These are phyloP conservation scores for Rhazya stricta DNA, from an alignment of 257 asterid species.

Conservation along the genomic window DNA sequence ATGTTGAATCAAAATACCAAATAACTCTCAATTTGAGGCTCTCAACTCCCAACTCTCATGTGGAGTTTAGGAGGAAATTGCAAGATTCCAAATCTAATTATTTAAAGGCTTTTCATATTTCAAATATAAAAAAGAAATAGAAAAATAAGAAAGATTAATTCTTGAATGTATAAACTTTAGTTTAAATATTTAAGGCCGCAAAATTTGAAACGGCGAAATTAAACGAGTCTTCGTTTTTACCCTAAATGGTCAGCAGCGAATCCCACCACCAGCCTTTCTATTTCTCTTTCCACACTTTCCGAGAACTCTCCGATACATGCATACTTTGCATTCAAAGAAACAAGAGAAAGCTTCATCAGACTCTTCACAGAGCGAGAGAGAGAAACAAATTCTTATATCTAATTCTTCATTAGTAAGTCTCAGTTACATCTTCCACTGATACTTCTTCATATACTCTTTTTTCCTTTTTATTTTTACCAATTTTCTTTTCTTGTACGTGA, in stretches of 20 bases:
- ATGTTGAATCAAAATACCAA: too few species aligned
- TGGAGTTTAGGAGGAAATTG: too few species aligned
- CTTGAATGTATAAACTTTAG: too few species aligned
- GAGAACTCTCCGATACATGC: conserved; percentile 20
- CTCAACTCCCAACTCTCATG: too few species aligned
- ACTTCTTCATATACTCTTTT: neutral
- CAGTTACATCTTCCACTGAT: conserved; percentile 1
- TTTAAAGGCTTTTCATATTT: too few species aligned
- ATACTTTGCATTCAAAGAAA: neutral
- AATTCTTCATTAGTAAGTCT: neutral
- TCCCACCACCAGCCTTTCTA: conserved; percentile 37
- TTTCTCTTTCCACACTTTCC: conserved; percentile 33
- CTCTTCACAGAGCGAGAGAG: neutral
- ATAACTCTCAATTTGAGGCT: too few species aligned
- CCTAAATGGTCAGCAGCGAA: conserved; percentile 31
- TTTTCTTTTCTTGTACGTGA: neutral
- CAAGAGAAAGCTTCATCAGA: neutral
- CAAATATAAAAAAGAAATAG: too few species aligned
- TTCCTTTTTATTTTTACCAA: neutral
- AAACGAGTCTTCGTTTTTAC: conserved; percentile 1
- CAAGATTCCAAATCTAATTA: too few species aligned
- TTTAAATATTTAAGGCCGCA: too few species aligned
- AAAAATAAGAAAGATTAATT: too few species aligned
- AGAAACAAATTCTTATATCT: neutral
- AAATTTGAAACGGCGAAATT: conserved; percentile 38